These are phyloP conservation scores for Claviceps capensis DNA, from an alignment of 2,329 filamentous ascomycete genomes.

Conservation along the genomic window DNA sequence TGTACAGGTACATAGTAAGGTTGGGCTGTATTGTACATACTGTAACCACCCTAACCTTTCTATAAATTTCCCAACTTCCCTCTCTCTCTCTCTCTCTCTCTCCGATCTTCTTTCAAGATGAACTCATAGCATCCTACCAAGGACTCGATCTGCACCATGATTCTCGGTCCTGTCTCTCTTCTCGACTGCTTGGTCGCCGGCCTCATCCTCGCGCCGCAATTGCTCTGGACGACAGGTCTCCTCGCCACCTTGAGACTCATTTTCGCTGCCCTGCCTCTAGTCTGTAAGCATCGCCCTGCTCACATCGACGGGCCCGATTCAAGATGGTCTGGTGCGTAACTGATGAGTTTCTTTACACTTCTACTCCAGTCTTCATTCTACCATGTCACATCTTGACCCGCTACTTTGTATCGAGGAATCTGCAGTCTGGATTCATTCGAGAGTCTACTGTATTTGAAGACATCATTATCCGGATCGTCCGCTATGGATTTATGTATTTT, in stretches of 20 bases:
- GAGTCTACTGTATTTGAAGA: constrained; percentile 64
- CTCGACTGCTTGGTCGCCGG: constrained; percentile 65
- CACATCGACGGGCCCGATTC: neutral
- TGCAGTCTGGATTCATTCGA: constrained; percentile 47
- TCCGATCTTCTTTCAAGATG: neutral
- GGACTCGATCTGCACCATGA: constrained; percentile 34
- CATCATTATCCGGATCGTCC: constrained; percentile 61
- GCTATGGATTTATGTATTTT: constrained; percentile 63
- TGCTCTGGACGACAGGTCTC: constrained; percentile 54
- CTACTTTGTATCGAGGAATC: constrained; percentile 9
- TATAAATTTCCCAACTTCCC: neutral
- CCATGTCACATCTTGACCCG: constrained; percentile 5
- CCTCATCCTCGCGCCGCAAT: constrained; percentile 54
- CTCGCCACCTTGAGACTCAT: constrained; percentile 43
- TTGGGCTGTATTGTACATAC: too few relatives aligned
- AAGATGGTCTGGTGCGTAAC: neutral
- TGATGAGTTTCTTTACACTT: neutral
- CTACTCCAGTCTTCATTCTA: constrained; percentile 2
- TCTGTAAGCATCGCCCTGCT: neutral
- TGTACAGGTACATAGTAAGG: too few relatives aligned
- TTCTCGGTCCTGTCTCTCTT: constrained; percentile 59
- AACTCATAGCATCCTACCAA: neutral
- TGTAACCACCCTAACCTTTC: neutral
- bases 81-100: neutral
- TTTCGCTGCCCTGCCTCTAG: constrained; percentile 56